These are phyloP conservation scores for Rhizopogon rudus DNA, from an alignment of 768 basidiomycete genomes.

Conservation along the genomic window DNA sequence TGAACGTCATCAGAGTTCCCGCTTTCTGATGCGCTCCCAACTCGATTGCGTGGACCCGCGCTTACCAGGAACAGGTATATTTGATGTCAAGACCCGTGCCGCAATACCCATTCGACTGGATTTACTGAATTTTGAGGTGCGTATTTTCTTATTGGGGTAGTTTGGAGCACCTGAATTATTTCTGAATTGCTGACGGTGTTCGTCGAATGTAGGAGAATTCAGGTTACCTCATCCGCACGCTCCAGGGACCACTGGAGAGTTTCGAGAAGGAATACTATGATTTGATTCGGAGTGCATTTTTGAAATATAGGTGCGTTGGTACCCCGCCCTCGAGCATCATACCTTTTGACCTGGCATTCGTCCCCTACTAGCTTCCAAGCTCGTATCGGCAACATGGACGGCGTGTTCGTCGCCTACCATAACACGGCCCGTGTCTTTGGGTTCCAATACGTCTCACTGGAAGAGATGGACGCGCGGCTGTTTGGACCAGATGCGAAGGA, in stretches of 20 bases:
- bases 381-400: slow-evolving; percentile 96
- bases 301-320: slow-evolving; percentile 75
- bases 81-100: slow-evolving; percentile 95
- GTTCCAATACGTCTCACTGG: slow-evolving; percentile 86
- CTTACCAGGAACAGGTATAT: slow-evolving; percentile 86
- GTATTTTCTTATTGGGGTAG: neutral
- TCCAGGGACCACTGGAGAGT: slow-evolving; percentile 63
- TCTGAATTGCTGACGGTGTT: neutral
- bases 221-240: slow-evolving; percentile 65
- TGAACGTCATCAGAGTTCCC: slow-evolving; percentile 25
- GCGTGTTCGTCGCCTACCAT: slow-evolving; percentile 83
- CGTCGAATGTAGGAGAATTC: slow-evolving; percentile 58
- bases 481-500: slow-evolving; percentile 44
- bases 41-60: slow-evolving; percentile 80
- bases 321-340: neutral
- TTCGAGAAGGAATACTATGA: slow-evolving; percentile 97
- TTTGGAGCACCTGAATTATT: neutral
- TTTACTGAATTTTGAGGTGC: slow-evolving; percentile 72
- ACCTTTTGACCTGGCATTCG: neutral
- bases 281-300: slow-evolving; percentile 86
- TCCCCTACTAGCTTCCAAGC: slow-evolving; percentile 72
- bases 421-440: slow-evolving; percentile 87
- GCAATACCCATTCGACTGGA: slow-evolving; percentile 82
- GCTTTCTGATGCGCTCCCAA: slow-evolving; percentile 90
- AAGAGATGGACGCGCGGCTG: slow-evolving; percentile 81